Evolutionary conservation across 1,284 basidiomycete species (phyloP).

Genomic region (Grifola frondosa): DNA sequence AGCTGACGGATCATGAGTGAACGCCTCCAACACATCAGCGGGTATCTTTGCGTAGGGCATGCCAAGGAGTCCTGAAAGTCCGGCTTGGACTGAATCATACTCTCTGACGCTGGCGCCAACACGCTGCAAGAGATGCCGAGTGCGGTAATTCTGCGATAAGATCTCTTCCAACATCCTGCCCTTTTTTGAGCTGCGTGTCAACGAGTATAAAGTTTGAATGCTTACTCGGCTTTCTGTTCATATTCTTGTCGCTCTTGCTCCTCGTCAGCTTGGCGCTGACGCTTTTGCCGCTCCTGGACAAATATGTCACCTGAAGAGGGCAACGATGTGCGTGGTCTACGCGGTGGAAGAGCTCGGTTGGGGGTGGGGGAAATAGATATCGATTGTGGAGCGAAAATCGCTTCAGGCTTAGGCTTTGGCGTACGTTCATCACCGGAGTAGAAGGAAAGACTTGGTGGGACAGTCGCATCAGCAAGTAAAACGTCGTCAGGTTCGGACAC

Average conservation of each 20-base stretch:
- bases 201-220: too few species aligned
- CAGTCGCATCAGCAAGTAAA: too few species aligned
- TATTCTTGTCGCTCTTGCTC: slow-evolving; percentile 54
- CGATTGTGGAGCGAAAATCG: too few species aligned
- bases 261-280: slow-evolving; percentile 45
- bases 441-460: too few species aligned
- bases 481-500: too few species aligned
- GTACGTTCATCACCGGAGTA: too few species aligned
- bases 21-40: slow-evolving; percentile 64
- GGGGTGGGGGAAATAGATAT: too few species aligned
- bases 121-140: slow-evolving; percentile 63
- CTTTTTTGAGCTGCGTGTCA: slow-evolving; percentile 8
- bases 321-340: slow-evolving; percentile 26
- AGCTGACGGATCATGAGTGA: slow-evolving; percentile 73
- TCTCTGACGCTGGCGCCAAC: slow-evolving; percentile 61
- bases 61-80: slow-evolving; percentile 47
- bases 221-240: slow-evolving; percentile 58
- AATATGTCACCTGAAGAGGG: slow-evolving; percentile 24
- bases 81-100: slow-evolving; percentile 56
- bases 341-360: slow-evolving; percentile 20
- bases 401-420: too few species aligned
- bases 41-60: slow-evolving; percentile 51
- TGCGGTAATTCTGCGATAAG: slow-evolving; percentile 57
- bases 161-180: slow-evolving; percentile 58
- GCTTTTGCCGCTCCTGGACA: slow-evolving; percentile 32